Base-by-base conservation (phyloP, 768 basidiomycete species). In the Pleurotus sapidus region DNA sequence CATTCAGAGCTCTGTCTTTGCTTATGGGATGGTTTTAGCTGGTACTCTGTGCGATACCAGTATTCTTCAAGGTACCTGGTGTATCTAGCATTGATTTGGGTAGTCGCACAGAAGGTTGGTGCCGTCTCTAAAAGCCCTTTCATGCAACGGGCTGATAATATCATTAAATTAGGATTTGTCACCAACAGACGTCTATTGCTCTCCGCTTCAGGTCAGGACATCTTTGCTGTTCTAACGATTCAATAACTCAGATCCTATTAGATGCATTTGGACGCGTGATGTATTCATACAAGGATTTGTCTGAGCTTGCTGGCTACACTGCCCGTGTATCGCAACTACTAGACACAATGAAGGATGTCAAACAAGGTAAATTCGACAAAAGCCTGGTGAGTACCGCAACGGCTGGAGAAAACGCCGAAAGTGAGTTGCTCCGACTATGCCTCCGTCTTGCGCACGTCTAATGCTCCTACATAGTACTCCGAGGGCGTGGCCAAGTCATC, bases 201-300 rank as follows among this genome's bases (percentile, higher is more conserved):
- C 14, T 95, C 93, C n/a, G 84, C 93, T 3, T 91, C 90, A 58
- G 89, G 89, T 85, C 59, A 60, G 74, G 56, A 17, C 11, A 20
- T 30, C 7, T 55, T 34, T n/a, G 23, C 58, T n/a, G 34, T 25
- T 51, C 23, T 50, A 30, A 5, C 61, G 7, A 34, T 3, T 12
- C 47, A 46, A 45, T 54, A 34, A 58, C 46, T 15, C 5, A 38
- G 46, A 55, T n/a, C 38, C 34, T 23, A 34, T 57, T 17, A 84
- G 96, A 98, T 74, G 96, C 96, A 1, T 91, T 98, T 63, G 95
- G 95, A 30, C 84, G 95, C 17, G 86, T 97, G 25, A 94, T 98
- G 93, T 96, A 95, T 69, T 94, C 93, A 3, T 98, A 97, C 76
- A 98, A 97, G 71, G 95, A 98, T 68, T 78, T 99, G 3, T 86